Conservation (phyloP, 225 moss, liverwort and hornwort species). For the Anthoceros angustus region DNA sequence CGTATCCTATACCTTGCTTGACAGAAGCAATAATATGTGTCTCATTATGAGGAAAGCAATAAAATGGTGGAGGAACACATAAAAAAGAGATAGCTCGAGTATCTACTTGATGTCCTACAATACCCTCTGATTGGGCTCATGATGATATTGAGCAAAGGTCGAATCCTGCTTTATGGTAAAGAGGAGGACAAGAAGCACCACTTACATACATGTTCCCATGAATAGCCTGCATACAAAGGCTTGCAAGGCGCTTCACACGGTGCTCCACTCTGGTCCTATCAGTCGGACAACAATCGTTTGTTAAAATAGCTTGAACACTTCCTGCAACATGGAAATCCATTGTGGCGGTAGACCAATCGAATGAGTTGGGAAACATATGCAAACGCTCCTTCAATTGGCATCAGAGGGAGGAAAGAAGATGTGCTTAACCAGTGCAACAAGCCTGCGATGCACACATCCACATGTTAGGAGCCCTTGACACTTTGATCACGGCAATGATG, state of each 20-base stretch:
- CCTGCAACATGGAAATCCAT: constrained; percentile 26
- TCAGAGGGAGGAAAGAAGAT: no score
- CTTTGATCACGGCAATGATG: no score
- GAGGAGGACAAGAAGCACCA: not conserved
- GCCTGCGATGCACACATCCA: not conserved
- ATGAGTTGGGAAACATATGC: not conserved
- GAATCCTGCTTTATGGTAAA: no score
- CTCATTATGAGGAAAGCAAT: constrained; percentile 19
- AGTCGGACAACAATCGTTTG: constrained; percentile 30
- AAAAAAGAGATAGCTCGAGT: no score
- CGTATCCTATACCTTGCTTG: no score
- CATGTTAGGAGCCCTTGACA: no score
- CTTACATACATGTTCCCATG: constrained; percentile 75
- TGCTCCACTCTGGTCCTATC: constrained; percentile 43
- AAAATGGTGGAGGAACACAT: no score
- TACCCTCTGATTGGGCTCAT: no score
- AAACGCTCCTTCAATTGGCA: no score
- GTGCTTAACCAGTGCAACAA: not conserved
- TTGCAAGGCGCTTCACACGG: constrained; percentile 81
- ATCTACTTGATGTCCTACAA: no score
- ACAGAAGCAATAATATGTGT: no score
- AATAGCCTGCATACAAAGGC: constrained; percentile 44
- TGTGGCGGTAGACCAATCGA: not conserved
- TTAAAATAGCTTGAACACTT: constrained; percentile 40
- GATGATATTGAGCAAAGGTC: no score